Base-by-base conservation (phyloP, 2,329 filamentous ascomycete genomes). In the Cladophialophora psammophila region DNA sequence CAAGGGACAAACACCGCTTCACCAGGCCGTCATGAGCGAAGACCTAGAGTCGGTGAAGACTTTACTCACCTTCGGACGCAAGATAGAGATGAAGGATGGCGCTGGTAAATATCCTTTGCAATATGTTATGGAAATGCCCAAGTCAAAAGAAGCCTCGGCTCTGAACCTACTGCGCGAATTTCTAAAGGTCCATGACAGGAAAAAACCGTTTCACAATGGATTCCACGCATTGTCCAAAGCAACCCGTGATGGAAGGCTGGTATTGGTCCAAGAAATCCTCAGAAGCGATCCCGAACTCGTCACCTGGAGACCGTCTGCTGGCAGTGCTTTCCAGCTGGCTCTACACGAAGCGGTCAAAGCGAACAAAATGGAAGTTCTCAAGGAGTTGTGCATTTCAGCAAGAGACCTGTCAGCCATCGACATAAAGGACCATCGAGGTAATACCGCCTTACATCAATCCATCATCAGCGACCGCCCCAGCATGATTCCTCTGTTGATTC, bases 1-100 rank as follows among this genome's bases (percentile, higher is more conserved):
- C 10, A 36, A 60, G 2, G 63, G 63, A 36, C 55, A 26, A 26
- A 65, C 56, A 26, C 54, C 63, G 32, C 63, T 65, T 15, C 48
- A 58, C 52, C 54, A 60, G 32, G 63, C 56, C 18, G 63, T 58
- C 56, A 57, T 34, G 18, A 62, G 20, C 36, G 63, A 58, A 58
- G 55, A 58, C 34, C 55, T 32, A 15, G 55, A 5, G 7, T n/a
- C 38, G 18, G 32, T 40, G 10, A n/a, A 4, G 7, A 15, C 18
- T 31, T 35, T 58, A 40, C 35, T 58, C 20, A n/a, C 5, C 5
- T 8, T 1, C 7, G 52, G 52, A 32, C n/a, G 32, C 26, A 55
- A 34, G 32, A 31, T 12, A 20, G 52, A 35, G 1, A 5, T 35
- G 1, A 55, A 55, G 13, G 32, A 31, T 55, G n/a, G 6, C 52